Base-by-base conservation (phyloP, 371 early-diverging fungal species). In the Rhizomucor miehei region DNA sequence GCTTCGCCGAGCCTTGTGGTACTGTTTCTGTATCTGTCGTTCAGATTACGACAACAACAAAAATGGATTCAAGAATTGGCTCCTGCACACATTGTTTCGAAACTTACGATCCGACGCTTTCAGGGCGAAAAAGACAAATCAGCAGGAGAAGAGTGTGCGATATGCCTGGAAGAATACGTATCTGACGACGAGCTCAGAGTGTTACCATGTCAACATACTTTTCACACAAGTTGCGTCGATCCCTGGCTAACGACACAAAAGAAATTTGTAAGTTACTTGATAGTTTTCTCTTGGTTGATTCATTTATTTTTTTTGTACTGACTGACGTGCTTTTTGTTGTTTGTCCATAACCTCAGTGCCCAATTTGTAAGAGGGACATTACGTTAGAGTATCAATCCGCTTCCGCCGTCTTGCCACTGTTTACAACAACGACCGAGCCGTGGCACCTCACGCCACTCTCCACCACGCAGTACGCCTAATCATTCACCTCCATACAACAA, bases 201-300 rank as follows among this genome's bases (percentile, higher is more conserved):
- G 9, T 70, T 99, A 48, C 90, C 90, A 0, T 99, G 99, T 69
- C 72, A 73, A 36, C 99, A 99, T 69, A 81, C 82, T 49, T 99
- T 92, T 71, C 99, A 99, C 63, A 75, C 82, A 34, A 73, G 74
- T 5, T 99, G 99, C 71, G 89, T 98, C 24, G 97, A 95, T 56
- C 82, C 79, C 36, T 91, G 91, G 91, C 75, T 91, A 16, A 89
- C 88, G 2, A 89, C 87, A 0, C 77, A 86, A 56, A 90, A 91
- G 73, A 87, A 82, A 68, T 86, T 89, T 69, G 85, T 84, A 76
- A 71, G 83, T 73, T 17, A 44, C 20, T 45, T 45, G 17, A 19
- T 17, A 6, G 14, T 13, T 57, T 51, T 24, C 39, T 19, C 24
- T 46, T 53, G 12, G 12, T 21, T 45, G 0, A 34, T 12, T 16